Evolutionary conservation across 108 stramenopile species (phyloP), one percentile per base, ranked within the genome.

Genomic region (Discostella stelligeroides): DNA sequence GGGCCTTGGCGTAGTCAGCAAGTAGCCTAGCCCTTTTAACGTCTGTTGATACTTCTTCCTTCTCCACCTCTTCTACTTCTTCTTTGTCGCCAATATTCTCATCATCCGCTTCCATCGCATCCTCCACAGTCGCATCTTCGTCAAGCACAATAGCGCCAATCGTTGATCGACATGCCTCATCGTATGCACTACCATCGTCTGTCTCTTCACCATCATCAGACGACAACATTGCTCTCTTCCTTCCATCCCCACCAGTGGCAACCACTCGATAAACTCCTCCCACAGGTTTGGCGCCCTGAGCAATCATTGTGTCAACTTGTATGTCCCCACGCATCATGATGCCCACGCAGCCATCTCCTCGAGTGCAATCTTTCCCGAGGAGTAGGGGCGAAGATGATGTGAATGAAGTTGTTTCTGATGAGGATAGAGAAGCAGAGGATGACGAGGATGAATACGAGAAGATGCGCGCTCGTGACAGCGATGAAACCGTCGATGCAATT

Each of bases 231-330:
- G 18, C 4, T 28, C 29, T 34, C 47, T 12, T 12, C 20, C 30
- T 11, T 5, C 53, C 50, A 34, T 37, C 29, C n/a, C 67, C 43
- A 1, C 76, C 76, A 24, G 59, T 79, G 24, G 82, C 85, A 23
- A 92, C 85, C 18, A 95, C 81, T 46, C 85, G 73, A 67, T 95
- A 95, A 1, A 92, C 82, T 37, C 89, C 89, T 39, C 94, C 94
- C 0, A 95, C 91, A 0, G 89, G 89, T 53, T 92, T 92, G 41
- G 90, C 90, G 14, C 94, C 94, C 62, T 89, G 86, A n/a, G 94
- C 88, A 28, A 92, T 66, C 85, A 92, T 84, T 2, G 80, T 85
- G 67, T 87, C 74, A 1, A 92, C 63, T 21, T 28, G 21, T 21
- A 91, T 73, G 65, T 94, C 93, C 1, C 93, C 90, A n/a, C 39